phyloP scores from a whole-genome alignment of 2,329 filamentous ascomycete genomes.

The Coniochaeta hoffmannii region DNA sequence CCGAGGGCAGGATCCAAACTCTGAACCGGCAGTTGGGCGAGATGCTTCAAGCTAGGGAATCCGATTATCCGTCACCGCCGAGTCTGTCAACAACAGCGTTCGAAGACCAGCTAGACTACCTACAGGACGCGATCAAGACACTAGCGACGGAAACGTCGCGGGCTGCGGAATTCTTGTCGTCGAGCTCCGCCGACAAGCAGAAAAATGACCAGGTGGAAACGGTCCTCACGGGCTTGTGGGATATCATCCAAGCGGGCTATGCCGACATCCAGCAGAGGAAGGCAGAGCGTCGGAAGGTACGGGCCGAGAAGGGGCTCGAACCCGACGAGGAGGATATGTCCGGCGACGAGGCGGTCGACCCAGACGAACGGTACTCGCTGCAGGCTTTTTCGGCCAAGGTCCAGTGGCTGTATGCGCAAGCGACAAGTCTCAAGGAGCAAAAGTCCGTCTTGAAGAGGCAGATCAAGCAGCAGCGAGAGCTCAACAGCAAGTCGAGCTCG shows the following conservation, averaged over 20 bases:
- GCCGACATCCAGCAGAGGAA: constrained; percentile 47
- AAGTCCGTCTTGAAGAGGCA: constrained; percentile 84
- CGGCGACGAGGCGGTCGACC: constrained; percentile 48
- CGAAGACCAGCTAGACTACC: constrained; percentile 61
- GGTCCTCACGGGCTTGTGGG: constrained; percentile 48
- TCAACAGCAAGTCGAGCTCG: constrained; percentile 80
- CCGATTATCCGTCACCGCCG: constrained; percentile 50
- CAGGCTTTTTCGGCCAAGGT: constrained; percentile 72
- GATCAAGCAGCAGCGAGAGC: constrained; percentile 89
- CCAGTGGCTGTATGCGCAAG: constrained; percentile 68
- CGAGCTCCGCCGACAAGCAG: constrained; percentile 25
- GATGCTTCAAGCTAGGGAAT: constrained; percentile 41
- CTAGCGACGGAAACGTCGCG: constrained; percentile 36
- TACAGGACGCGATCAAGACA: constrained; percentile 52
- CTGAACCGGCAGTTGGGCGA: constrained; percentile 59
- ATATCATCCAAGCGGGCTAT: constrained; percentile 48
- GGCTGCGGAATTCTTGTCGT: constrained; percentile 22
- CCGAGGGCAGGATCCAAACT: constrained; percentile 47
- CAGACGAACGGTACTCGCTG: constrained; percentile 60
- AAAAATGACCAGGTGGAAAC: constrained; percentile 49
- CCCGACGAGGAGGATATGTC: constrained; percentile 56
- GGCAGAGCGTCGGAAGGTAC: constrained; percentile 42
- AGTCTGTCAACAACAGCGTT: constrained; percentile 47
- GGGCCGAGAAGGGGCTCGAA: constrained; percentile 47
- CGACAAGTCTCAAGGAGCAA: constrained; percentile 76